A percentile compares a stretch with the other conserved stretches of the same genome.
Evolutionary conservation across 352 stramenopile species (phyloP).

Genomic region (Phytophthora megakarya): DNA sequence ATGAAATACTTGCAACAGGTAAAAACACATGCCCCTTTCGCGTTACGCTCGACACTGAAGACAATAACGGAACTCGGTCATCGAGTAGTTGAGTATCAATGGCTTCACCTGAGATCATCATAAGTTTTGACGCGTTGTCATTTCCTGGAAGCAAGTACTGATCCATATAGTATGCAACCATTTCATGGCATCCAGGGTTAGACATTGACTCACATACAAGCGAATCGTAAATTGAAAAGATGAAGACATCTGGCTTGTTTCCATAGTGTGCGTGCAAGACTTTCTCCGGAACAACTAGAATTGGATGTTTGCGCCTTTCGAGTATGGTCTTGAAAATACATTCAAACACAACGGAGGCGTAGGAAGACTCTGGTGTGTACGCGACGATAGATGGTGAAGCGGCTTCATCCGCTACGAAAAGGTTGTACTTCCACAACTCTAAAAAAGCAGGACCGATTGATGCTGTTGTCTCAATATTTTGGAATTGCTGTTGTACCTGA

Average conservation of each 20-base stretch:
- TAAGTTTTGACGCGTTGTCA: slow-evolving; percentile 2
- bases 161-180: slow-evolving; percentile 4
- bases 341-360: slow-evolving; percentile 28
- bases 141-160: slow-evolving; percentile 8
- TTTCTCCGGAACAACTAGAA: slow-evolving; percentile 37
- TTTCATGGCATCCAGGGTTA: slow-evolving; percentile 7
- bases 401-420: slow-evolving; percentile 25
- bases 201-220: slow-evolving; percentile 4
- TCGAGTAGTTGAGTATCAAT: slow-evolving; percentile 30
- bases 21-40: slow-evolving; percentile 31
- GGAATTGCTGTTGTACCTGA: slow-evolving; percentile 11
- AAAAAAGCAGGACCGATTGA: slow-evolving; percentile 10
- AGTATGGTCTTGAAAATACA: slow-evolving; percentile 42
- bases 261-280: slow-evolving; percentile 13
- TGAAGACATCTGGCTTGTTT: slow-evolving; percentile 37
- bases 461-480: background rate
- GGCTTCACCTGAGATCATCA: slow-evolving; percentile 45
- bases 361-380: slow-evolving; percentile 13
- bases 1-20: slow-evolving; percentile 45
- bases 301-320: slow-evolving; percentile 12
- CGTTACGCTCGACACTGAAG: slow-evolving; percentile 22
- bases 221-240: slow-evolving; percentile 44
- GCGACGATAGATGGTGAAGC: slow-evolving; percentile 25
- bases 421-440: slow-evolving; percentile 40
- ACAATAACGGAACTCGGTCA: slow-evolving; percentile 40